Evolutionary conservation across 2,329 filamentous ascomycete species (phyloP).

Genomic region (Ophiognomonia clavigignenti-juglandacearum): DNA sequence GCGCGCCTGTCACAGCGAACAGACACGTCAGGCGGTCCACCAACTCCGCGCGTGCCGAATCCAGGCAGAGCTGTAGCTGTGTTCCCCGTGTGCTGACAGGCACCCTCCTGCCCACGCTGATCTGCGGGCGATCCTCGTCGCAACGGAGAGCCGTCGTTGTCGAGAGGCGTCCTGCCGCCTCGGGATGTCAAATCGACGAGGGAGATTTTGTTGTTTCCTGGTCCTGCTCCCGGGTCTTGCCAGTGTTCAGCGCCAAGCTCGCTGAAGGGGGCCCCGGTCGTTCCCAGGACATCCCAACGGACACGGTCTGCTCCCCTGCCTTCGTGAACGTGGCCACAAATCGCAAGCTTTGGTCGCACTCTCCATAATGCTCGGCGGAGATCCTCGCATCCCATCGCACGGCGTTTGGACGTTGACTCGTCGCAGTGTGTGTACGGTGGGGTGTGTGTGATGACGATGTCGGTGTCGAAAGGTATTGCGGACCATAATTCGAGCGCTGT

Average conservation of each 20-base stretch:
- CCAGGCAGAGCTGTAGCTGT: conserved; percentile 18
- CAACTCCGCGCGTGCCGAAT: conserved; percentile 32
- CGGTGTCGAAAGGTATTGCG: conserved; percentile 53
- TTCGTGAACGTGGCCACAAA: conserved; percentile 71
- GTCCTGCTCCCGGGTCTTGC: conserved; percentile 51
- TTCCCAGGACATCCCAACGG: conserved; percentile 47
- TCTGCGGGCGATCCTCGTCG: background rate
- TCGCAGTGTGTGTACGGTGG: conserved; percentile 60
- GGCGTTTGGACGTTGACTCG: conserved; percentile 29
- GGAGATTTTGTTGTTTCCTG: conserved; percentile 56
- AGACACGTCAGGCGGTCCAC: conserved; percentile 33
- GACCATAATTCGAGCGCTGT: conserved; percentile 47
- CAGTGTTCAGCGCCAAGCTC: conserved; percentile 43
- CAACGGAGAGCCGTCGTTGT: conserved; percentile 38
- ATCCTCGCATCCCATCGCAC: conserved; percentile 53
- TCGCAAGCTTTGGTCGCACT: conserved; percentile 57
- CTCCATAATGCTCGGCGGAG: conserved; percentile 53
- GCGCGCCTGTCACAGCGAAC: conserved; percentile 35
- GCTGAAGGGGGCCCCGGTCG: conserved; percentile 34
- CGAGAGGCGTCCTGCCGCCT: conserved; percentile 33
- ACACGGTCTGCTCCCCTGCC: conserved; percentile 60
- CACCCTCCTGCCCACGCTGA: background rate
- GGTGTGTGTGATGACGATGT: conserved; percentile 68
- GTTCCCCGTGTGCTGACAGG: background rate
- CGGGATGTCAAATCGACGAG: conserved; percentile 55